These are phyloP conservation scores for Trametes coccinea DNA, from an alignment of 768 basidiomycete genomes.

Conservation along the genomic window DNA sequence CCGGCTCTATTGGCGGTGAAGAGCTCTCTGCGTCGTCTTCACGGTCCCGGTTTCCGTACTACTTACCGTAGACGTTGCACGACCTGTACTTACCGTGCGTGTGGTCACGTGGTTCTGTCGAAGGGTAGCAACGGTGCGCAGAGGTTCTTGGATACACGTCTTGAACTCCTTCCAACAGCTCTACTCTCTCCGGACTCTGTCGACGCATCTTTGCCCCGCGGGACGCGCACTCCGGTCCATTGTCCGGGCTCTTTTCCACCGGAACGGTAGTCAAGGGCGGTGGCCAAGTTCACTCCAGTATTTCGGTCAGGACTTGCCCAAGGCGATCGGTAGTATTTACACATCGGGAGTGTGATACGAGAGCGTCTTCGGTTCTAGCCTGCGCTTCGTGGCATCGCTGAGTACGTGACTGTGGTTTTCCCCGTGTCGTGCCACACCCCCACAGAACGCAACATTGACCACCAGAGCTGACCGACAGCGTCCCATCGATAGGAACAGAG, in stretches of 20 bases:
- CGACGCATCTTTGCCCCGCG: not conserved
- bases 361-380: not conserved
- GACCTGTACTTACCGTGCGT: not conserved
- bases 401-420: not conserved
- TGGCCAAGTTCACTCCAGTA: constrained; percentile 12
- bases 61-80: not conserved
- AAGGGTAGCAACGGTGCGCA: not conserved
- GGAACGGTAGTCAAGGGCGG: constrained; percentile 3
- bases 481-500: constrained; percentile 19
- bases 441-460: constrained; percentile 7
- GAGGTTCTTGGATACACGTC: constrained; percentile 6
- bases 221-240: not conserved
- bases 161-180: constrained; percentile 1
- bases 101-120: constrained; percentile 1
- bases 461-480: not conserved
- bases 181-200: not conserved
- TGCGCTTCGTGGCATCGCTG: constrained; percentile 1
- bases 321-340: constrained; percentile 21
- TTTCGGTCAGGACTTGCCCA: constrained; percentile 14
- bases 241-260: constrained; percentile 3
- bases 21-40: not conserved
- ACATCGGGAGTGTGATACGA: constrained; percentile 1
- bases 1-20: not conserved
- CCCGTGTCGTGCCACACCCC: constrained; percentile 6
- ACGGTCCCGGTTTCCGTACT: not conserved